A percentile compares a stretch with the other conserved stretches of the same genome.
phyloP scores from a whole-genome alignment of 192 early-diverging fungal genomes.

The Podila epicladia region DNA sequence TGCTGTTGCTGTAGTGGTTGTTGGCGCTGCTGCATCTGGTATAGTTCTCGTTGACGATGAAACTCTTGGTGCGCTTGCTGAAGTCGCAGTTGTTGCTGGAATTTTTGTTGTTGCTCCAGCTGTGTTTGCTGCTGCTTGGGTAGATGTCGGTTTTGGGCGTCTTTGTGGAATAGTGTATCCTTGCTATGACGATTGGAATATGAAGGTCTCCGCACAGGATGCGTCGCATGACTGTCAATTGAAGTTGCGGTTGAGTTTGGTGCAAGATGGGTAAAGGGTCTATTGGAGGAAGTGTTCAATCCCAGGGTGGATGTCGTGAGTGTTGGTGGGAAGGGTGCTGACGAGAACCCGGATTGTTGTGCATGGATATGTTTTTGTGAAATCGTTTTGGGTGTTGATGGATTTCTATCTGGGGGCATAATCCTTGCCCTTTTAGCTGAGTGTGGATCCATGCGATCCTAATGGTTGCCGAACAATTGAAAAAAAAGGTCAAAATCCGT shows the following conservation, averaged over 20 bases:
- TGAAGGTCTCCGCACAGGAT: neutral
- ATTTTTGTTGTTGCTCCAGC: slow-evolving; percentile 12
- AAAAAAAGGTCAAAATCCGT: too few relatives aligned
- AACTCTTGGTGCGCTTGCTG: slow-evolving; percentile 32
- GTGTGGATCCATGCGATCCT: slow-evolving; percentile 23
- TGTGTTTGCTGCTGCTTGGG: slow-evolving; percentile 25
- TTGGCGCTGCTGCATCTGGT: slow-evolving; percentile 17
- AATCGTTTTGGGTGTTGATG: neutral
- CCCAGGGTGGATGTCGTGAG: slow-evolving; percentile 7
- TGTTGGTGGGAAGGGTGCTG: neutral
- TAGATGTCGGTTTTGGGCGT: slow-evolving; percentile 8
- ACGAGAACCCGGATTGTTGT: neutral
- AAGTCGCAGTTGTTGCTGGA: slow-evolving; percentile 20
- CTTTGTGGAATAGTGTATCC: slow-evolving; percentile 40
- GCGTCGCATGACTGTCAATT: neutral
- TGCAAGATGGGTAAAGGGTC: too few relatives aligned
- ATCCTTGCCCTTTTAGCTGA: slow-evolving; percentile 37
- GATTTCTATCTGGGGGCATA: slow-evolving; percentile 31
- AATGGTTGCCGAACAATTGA: too few relatives aligned
- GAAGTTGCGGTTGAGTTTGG: too few relatives aligned
- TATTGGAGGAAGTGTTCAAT: slow-evolving; percentile 7
- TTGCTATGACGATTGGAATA: slow-evolving; percentile 15
- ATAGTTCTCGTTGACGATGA: slow-evolving; percentile 33
- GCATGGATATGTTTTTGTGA: neutral
- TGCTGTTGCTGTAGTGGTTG: slow-evolving; percentile 10